Evolutionary conservation across 2,329 filamentous ascomycete genomes (phyloP), one percentile per base, ranked within the genome.

Genomic region (Achaetomium macrosporum): DNA sequence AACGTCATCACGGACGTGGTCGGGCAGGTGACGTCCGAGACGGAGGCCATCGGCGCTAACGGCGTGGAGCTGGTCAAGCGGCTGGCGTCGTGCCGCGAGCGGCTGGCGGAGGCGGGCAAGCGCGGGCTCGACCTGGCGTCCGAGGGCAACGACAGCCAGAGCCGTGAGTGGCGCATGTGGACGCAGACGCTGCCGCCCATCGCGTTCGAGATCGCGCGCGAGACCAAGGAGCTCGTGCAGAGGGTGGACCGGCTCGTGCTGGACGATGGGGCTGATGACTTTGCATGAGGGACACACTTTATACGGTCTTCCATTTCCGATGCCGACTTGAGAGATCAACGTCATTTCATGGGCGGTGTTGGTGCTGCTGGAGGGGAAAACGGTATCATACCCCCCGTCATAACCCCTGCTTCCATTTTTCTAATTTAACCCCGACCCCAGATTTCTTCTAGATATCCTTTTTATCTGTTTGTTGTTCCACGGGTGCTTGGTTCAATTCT

Each of bases 141-240:
- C 35, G 69, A 76, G 3, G 77, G 76, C 44, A 70, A 74, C 15
- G 73, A 74, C 39, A 72, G 79, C 43, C 74, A 75, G 40, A 74
- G 77, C 50, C 71, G 75, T 55, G 76, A 81, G 58, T 83, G 81
- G 81, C 76, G 75, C 57, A 75, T 76, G 64, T 85, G 85, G 74
- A 85, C 79, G 50, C 83, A 86, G 66, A 84, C 81, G 29, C 72
- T 95, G 47, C 88, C 88, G 11, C 88, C 88, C 2, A 83, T 93
- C 60, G 88, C 88, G n/a, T 95, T 95, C 69, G 87, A 90, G 69
- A 86, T 92, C 65, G 89, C 87, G 7, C 78, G 87, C 55, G 87
- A 90, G 69, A 87, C 86, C 47, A 93, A 92, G 73, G 88, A 88
- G 66, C 72, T 89, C 55, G 79, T 69, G 20, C 71, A 75, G 59